A percentile compares a stretch with the other conserved stretches of the same genome.
phyloP scores from a whole-genome alignment of 2,329 filamentous ascomycete species.

The Dactylellina haptotyla region DNA sequence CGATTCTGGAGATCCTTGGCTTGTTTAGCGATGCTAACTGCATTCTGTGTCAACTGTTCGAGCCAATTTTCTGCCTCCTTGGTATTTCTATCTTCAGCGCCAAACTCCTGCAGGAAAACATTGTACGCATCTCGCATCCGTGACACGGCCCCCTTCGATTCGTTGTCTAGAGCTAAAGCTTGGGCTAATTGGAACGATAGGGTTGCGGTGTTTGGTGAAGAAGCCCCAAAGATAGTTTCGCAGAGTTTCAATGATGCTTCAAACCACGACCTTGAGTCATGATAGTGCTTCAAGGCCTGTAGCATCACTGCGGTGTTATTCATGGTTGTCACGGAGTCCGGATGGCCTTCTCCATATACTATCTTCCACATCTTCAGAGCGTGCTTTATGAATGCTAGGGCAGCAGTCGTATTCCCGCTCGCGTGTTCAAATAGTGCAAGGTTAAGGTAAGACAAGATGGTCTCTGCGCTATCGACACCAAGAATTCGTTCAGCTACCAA shows the following conservation, averaged over 20 bases:
- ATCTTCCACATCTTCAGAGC: conserved; percentile 96
- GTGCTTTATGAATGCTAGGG: conserved; percentile 89
- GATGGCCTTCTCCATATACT: conserved; percentile 91
- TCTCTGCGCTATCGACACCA: conserved; percentile 92
- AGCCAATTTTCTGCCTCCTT: conserved; percentile 98
- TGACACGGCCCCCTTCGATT: conserved; percentile 88
- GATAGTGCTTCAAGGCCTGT: conserved; percentile 91
- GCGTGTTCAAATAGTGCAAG: conserved; percentile 93
- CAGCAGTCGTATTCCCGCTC: conserved; percentile 85
- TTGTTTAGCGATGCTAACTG: conserved; percentile 92
- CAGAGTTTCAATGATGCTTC: conserved; percentile 90
- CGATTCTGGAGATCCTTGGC: conserved; percentile 84
- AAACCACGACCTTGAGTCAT: conserved; percentile 95
- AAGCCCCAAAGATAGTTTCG: conserved; percentile 86
- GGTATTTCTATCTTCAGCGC: conserved; percentile 92
- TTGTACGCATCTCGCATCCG: conserved; percentile 97
- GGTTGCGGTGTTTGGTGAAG: conserved; percentile 91
- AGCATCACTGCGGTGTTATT: conserved; percentile 99
- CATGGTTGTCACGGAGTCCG: conserved; percentile 96
- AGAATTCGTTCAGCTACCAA: conserved; percentile 95
- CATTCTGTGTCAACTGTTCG: conserved; percentile 93
- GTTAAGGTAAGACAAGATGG: conserved; percentile 94
- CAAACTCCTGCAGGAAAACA: conserved; percentile 89
- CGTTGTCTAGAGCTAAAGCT: conserved; percentile 91
- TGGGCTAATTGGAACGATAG: conserved; percentile 97